phyloP scores from a whole-genome alignment of 2,329 filamentous ascomycete genomes.

The Paraconiothyrium sp. region DNA sequence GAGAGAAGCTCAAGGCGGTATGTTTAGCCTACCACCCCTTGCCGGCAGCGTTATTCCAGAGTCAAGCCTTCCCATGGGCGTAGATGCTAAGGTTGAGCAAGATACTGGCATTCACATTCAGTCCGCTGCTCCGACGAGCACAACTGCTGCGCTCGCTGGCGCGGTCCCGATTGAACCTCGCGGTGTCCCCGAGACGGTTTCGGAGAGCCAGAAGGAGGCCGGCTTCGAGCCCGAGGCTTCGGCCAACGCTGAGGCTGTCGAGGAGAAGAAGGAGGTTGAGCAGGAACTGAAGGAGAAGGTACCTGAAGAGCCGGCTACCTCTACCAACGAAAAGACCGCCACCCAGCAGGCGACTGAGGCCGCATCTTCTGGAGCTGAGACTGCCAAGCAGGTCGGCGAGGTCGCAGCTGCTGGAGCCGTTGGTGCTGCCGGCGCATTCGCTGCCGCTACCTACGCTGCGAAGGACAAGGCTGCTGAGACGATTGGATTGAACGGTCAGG shows the following conservation, averaged over 20 bases:
- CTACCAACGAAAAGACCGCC: constrained; percentile 53
- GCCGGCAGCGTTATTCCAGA: constrained; percentile 78
- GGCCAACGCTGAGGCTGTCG: constrained; percentile 70
- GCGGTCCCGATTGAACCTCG: constrained; percentile 57
- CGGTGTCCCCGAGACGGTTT: constrained; percentile 68
- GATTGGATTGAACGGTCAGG: constrained; percentile 53
- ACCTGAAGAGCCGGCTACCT: constrained; percentile 65
- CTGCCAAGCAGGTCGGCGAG: constrained; percentile 2
- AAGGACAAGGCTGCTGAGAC: constrained; percentile 50
- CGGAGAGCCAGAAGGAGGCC: constrained; percentile 76
- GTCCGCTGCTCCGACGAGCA: constrained; percentile 55
- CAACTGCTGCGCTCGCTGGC: constrained; percentile 57
- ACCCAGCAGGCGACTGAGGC: constrained; percentile 9
- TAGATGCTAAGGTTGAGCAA: constrained; percentile 50
- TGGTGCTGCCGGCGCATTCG: constrained; percentile 51
- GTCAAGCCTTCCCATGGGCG: constrained; percentile 78
- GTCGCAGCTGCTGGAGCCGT: constrained; percentile 50
- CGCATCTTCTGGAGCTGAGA: constrained; percentile 47
- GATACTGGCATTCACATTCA: constrained; percentile 54
- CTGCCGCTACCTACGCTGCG: constrained; percentile 40
- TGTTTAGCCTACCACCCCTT: constrained; percentile 59
- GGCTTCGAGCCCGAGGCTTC: constrained; percentile 73
- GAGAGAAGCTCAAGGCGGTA: constrained; percentile 53
- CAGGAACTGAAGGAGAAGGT: constrained; percentile 75
- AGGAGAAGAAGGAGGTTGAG: constrained; percentile 76